Conservation (phyloP, 768 basidiomycete species). For the Russula griseocarnosa region DNA sequence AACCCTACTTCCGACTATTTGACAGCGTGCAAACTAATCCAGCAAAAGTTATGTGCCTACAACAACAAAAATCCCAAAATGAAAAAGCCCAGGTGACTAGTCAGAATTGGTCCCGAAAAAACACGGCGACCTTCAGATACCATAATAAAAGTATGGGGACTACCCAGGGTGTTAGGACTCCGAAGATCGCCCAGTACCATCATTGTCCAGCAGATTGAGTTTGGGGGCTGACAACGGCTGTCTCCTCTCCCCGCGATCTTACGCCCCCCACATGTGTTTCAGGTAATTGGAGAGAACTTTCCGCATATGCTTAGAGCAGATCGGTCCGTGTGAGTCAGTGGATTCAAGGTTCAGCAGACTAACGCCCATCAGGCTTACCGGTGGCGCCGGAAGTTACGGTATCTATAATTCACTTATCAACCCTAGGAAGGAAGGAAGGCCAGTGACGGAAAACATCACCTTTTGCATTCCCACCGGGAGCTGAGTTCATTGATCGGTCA, state of each 20-base stretch:
- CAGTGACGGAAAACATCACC: conserved; percentile 13
- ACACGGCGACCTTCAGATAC: conserved; percentile 30
- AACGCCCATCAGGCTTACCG: conserved; percentile 6
- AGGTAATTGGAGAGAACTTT: background rate
- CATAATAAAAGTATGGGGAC: conserved; percentile 15
- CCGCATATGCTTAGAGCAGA: background rate
- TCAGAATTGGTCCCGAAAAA: conserved; percentile 23
- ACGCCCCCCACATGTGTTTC: conserved; percentile 3
- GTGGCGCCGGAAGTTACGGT: conserved; percentile 17
- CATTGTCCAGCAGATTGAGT: conserved; percentile 11
- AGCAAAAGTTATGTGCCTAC: conserved; percentile 14
- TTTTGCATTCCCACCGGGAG: background rate
- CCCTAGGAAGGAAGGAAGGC: background rate
- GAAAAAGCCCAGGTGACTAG: conserved; percentile 5
- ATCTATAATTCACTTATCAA: conserved; percentile 8
- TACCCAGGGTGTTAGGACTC: conserved; percentile 13
- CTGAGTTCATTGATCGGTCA: conserved; percentile 8
- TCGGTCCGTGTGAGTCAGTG: conserved; percentile 14
- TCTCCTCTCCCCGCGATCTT: background rate
- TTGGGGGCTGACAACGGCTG: background rate
- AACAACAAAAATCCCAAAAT: conserved; percentile 12
- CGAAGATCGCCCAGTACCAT: conserved; percentile 30
- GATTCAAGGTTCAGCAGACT: background rate
- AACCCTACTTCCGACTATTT: background rate
- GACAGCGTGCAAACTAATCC: background rate